Evolutionary conservation across 139 green algal species (phyloP).

Genomic region (Asterochloris erici): DNA sequence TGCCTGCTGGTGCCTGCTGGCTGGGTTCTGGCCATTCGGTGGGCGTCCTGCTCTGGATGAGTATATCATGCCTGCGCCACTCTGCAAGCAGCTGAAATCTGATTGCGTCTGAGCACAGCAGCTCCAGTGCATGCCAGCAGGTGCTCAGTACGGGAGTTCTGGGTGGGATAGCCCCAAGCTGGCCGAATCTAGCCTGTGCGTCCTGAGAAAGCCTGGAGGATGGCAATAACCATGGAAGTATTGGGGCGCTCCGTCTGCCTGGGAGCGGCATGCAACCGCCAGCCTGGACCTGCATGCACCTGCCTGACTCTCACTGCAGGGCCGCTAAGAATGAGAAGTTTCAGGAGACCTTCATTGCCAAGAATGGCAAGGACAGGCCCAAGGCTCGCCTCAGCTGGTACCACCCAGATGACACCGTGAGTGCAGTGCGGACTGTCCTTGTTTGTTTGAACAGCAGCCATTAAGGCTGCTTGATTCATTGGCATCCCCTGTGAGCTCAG

Average conservation of each 20-base stretch:
- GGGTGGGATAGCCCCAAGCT: too few relatives aligned
- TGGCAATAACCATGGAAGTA: too few relatives aligned
- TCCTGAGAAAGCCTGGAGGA: too few relatives aligned
- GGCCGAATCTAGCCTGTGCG: too few relatives aligned
- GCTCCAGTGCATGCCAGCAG: too few relatives aligned
- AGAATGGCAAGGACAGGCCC: conserved; percentile 32
- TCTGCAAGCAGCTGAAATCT: too few relatives aligned
- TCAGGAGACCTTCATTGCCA: conserved; percentile 39
- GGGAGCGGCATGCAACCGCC: too few relatives aligned
- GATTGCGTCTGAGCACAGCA: too few relatives aligned
- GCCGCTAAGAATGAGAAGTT: conserved; percentile 26
- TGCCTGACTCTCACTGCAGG: conserved; percentile 14
- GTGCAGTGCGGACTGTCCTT: not conserved
- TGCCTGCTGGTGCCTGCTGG: not conserved
- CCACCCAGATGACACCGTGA: conserved; percentile 53
- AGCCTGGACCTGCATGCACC: not conserved
- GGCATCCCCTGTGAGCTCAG: not conserved
- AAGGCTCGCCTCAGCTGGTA: conserved; percentile 56
- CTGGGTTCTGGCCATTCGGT: not conserved
- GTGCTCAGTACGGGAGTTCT: too few relatives aligned
- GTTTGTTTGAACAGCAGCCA: not conserved
- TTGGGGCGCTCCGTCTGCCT: too few relatives aligned
- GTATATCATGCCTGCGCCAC: too few relatives aligned
- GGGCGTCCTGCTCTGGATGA: too few relatives aligned
- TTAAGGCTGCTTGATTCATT: not conserved